Base-by-base conservation (phyloP, 2,329 filamentous ascomycete genomes). In the Ambrosiella beaveri region DNA sequence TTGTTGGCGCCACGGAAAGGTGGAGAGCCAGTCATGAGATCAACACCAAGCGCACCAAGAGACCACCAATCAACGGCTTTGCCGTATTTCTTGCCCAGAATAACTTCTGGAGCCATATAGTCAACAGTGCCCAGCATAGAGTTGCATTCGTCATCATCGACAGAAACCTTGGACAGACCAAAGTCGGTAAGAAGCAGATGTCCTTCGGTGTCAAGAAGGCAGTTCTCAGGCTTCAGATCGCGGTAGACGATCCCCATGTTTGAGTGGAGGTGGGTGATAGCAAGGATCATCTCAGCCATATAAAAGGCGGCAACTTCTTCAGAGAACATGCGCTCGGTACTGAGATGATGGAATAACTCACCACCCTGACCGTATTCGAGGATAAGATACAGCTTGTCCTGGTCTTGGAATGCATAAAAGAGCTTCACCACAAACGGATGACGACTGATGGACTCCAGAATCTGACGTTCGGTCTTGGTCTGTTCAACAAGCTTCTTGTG, bases 11-110 rank as follows among this genome's bases (percentile, higher is more conserved):
- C 93, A 35, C 82, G 82, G 73, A 97, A 98, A 0, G 94, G 93
- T 7, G 91, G 89, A 57, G 84, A 84, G 57, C 94, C 93, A 8
- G 91, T 97, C 68, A 98, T 83, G 40, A 98, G 75, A 68, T 98
- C 93, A 69, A 84, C 95, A 39, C 88, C 89, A 51, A 98, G 78
- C 2, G 91, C 90, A 40, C 94, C 93, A 52, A 98, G 84, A 3
- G 90, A 95, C 93, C 93, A 98, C 91, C 91, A 98, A 72, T 98
- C 93, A 15, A 96, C 94, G 1, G 89, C 84, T 69, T 90, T 91
- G 66, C 91, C 90, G 69, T 98, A 98, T 63, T 87, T 84, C 63
- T 86, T 83, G 61, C 89, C 90, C 62, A 84, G 79, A 61, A 98
- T 82, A 56, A 98, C 86, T 71, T 98, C 93, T 0, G 93, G 93